Conservation (phyloP, 2,329 filamentous ascomycete genomes). For the Cordyceps militaris region DNA sequence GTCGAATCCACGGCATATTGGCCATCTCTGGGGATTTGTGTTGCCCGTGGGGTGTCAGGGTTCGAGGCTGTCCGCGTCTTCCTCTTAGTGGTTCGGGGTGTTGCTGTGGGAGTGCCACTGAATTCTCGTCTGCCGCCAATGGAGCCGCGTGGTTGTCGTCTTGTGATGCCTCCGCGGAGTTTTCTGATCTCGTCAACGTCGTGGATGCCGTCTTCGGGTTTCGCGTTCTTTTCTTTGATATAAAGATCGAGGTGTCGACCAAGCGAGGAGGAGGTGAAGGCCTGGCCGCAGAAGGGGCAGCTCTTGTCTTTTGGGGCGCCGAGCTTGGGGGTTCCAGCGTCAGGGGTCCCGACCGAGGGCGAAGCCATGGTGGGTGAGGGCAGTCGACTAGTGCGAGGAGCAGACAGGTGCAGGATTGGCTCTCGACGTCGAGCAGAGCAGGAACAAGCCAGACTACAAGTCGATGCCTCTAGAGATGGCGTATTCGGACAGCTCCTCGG, state of each 20-base stretch:
- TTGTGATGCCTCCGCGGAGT: slow-evolving; percentile 76
- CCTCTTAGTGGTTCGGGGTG: slow-evolving; percentile 35
- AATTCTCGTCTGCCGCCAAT: slow-evolving; percentile 47
- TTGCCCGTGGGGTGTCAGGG: slow-evolving; percentile 28
- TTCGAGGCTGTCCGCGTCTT: slow-evolving; percentile 36
- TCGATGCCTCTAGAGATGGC: slow-evolving; percentile 6
- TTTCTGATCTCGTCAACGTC: slow-evolving; percentile 83
- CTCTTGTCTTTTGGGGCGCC: slow-evolving; percentile 70
- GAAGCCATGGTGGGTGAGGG: slow-evolving; percentile 27
- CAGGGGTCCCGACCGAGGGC: slow-evolving; percentile 26
- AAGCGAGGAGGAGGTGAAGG: slow-evolving; percentile 88
- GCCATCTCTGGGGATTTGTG: slow-evolving; percentile 35
- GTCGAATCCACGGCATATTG: slow-evolving; percentile 38
- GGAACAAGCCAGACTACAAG: slow-evolving; percentile 4
- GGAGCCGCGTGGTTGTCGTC: slow-evolving; percentile 69
- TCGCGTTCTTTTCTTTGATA: slow-evolving; percentile 89
- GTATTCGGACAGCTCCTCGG: slow-evolving; percentile 15
- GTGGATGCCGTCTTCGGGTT: slow-evolving; percentile 77
- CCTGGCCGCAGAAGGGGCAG: slow-evolving; percentile 81
- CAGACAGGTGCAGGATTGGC: not conserved
- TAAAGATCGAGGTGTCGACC: slow-evolving; percentile 92
- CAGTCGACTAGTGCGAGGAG: slow-evolving; percentile 10
- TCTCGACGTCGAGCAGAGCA: not conserved
- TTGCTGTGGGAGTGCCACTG: slow-evolving; percentile 50
- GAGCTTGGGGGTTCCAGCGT: slow-evolving; percentile 31